Percentiles rank a stretch among this genome's conserved stretches.
Conservation (phyloP, 1,139 yeast genomes). For the Debaryomyces coudertii region DNA sequence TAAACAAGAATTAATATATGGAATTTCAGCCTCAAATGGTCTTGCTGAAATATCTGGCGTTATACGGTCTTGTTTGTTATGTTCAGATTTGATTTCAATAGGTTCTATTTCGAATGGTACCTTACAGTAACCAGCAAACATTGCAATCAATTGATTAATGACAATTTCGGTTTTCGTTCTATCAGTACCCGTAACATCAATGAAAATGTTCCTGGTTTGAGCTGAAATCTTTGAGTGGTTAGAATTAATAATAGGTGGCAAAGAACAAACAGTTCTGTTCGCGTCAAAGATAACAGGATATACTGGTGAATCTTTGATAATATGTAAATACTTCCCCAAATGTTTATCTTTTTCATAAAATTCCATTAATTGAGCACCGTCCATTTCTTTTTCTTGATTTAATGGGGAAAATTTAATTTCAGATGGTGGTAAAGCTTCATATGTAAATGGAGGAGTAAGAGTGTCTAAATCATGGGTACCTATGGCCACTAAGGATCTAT, state of each 20-base stretch:
- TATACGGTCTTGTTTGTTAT: conserved; percentile 75
- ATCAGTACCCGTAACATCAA: conserved; percentile 96
- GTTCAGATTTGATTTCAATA: conserved; percentile 79
- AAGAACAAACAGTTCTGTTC: conserved; percentile 76
- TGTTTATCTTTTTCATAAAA: conserved; percentile 91
- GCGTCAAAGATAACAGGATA: conserved; percentile 89
- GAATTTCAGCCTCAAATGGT: conserved; percentile 71
- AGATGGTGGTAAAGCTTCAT: conserved; percentile 80
- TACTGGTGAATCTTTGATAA: conserved; percentile 86
- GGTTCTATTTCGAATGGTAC: conserved; percentile 87
- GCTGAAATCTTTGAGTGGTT: conserved; percentile 86
- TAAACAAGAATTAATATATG: conserved; percentile 88
- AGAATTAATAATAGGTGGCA: conserved; percentile 97
- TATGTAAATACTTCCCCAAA: conserved; percentile 83
- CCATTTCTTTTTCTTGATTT: conserved; percentile 77
- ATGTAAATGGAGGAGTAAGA: conserved; percentile 81
- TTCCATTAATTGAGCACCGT: conserved; percentile 81
- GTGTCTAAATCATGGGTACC: conserved; percentile 96
- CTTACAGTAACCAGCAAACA: conserved; percentile 87
- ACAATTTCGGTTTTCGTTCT: conserved; percentile 90
- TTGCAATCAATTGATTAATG: conserved; percentile 87
- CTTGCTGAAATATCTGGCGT: conserved; percentile 77
- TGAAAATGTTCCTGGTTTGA: conserved; percentile 83
- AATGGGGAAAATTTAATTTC: conserved; percentile 82
- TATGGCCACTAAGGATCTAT: conserved; percentile 95